Evolutionary conservation across 2,329 filamentous ascomycete genomes (phyloP).

Genomic region (Trichoderma sp.): DNA sequence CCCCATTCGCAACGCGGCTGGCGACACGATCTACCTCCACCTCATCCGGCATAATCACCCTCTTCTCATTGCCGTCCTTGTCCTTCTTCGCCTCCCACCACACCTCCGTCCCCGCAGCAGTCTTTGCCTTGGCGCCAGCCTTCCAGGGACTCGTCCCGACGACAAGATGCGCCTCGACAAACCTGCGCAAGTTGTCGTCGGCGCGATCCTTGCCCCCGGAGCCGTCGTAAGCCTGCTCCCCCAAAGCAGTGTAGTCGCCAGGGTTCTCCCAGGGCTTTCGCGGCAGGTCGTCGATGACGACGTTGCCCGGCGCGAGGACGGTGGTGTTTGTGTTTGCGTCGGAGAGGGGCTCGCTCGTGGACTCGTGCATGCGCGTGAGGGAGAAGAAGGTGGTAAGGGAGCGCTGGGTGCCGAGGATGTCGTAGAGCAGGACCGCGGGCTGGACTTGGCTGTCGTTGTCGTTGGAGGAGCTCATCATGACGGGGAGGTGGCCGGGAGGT

Average conservation of each 20-base stretch:
- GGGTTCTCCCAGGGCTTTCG: constrained; percentile 86
- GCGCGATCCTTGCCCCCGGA: constrained; percentile 75
- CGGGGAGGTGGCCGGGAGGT: constrained; percentile 34
- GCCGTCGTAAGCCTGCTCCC: constrained; percentile 75
- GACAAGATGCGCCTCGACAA: constrained; percentile 86
- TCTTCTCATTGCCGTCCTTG: constrained; percentile 55
- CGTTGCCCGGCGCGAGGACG: constrained; percentile 85
- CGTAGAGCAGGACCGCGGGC: constrained; percentile 71
- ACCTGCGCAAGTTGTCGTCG: constrained; percentile 72
- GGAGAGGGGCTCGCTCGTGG: constrained; percentile 70
- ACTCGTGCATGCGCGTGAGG: constrained; percentile 74
- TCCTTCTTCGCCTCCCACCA: constrained; percentile 74
- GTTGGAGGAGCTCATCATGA: constrained; percentile 34
- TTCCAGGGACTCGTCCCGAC: constrained; percentile 75
- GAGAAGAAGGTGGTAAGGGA: constrained; percentile 83
- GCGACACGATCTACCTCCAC: constrained; percentile 77
- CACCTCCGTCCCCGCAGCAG: constrained; percentile 65
- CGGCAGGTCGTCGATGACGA: constrained; percentile 74
- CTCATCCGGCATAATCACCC: constrained; percentile 76
- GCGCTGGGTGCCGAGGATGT: constrained; percentile 80
- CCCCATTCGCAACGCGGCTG: constrained; percentile 80
- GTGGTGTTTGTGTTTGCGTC: constrained; percentile 72
- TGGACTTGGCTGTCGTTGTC: constrained; percentile 37
- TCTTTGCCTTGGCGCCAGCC: constrained; percentile 66
- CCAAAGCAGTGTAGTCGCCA: constrained; percentile 69